A percentile compares a stretch with the other conserved stretches of the same genome.
phyloP scores from a whole-genome alignment of 1,284 basidiomycete genomes.

The Chalciporus sp. region DNA sequence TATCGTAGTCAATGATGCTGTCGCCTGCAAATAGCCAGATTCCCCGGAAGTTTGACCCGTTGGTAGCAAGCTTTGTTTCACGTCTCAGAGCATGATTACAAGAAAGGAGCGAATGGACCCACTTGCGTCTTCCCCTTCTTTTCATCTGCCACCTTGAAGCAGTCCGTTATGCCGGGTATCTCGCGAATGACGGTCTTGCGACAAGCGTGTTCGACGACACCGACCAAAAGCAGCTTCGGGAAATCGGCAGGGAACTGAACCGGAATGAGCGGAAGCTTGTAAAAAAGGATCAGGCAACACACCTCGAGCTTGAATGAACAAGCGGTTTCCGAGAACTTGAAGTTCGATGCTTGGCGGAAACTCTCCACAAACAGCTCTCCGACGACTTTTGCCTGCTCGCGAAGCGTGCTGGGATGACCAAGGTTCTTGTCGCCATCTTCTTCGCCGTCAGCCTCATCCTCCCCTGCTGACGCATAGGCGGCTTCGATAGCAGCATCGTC shows the following conservation, averaged over 20 bases:
- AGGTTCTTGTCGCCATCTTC: slow-evolving; percentile 40
- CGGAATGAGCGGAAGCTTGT: slow-evolving; percentile 1
- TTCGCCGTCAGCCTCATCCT: slow-evolving; percentile 36
- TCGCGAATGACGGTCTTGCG: slow-evolving; percentile 84
- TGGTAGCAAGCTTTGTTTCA: slow-evolving; percentile 66
- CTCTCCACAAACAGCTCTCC: slow-evolving; percentile 54
- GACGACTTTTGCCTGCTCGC: slow-evolving; percentile 47
- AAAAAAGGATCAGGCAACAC: slow-evolving; percentile 30
- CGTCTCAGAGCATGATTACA: slow-evolving; percentile 2
- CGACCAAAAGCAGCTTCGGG: slow-evolving; percentile 91
- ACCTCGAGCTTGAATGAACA: slow-evolving; percentile 86
- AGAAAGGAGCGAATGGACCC: slow-evolving; percentile 15
- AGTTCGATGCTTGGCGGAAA: slow-evolving; percentile 64
- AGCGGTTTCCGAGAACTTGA: slow-evolving; percentile 74
- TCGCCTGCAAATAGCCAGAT: slow-evolving; percentile 86
- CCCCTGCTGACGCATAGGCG: slow-evolving; percentile 55
- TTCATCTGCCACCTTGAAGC: slow-evolving; percentile 64
- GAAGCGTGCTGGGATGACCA: slow-evolving; percentile 36
- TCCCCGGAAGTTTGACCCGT: slow-evolving; percentile 91
- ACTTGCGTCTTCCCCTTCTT: slow-evolving; percentile 59
- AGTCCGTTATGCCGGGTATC: slow-evolving; percentile 83
- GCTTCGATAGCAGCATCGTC: slow-evolving; percentile 72
- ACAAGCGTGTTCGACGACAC: slow-evolving; percentile 87
- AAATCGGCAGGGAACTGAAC: slow-evolving; percentile 67
- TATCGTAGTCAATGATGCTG: slow-evolving; percentile 79